Evolutionary conservation across 306 rosid genomes (phyloP).

Genomic region (Leucaena leucocephala): DNA sequence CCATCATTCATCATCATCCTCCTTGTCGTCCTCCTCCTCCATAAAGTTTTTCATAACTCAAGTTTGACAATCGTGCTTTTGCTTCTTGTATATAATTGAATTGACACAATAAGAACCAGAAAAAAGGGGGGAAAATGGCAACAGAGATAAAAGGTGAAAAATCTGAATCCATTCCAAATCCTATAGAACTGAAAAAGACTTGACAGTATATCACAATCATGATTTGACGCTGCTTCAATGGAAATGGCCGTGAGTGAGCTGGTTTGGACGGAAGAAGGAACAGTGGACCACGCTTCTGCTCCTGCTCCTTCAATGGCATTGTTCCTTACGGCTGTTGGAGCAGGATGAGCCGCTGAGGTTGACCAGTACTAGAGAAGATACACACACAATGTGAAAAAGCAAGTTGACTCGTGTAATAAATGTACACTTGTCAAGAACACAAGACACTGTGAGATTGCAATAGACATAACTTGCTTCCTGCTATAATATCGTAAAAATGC

Average conservation of each 20-base stretch:
- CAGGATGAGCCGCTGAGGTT: constrained; percentile 99
- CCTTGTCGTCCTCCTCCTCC: constrained; percentile 36
- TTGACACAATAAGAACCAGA: constrained; percentile 49
- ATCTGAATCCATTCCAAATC: constrained; percentile 59
- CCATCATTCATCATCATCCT: constrained; percentile 49
- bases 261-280: constrained; percentile 35
- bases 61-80: constrained; percentile 67
- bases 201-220: constrained; percentile 52
- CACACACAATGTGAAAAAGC: constrained; percentile 46
- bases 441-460: constrained; percentile 27
- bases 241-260: constrained; percentile 38
- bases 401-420: constrained; percentile 73
- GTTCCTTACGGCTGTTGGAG: constrained; percentile 60
- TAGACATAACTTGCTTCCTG: constrained; percentile 41
- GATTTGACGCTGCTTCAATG: constrained; percentile 49
- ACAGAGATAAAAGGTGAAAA: constrained; percentile 15
- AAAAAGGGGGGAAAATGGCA: not conserved
- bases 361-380: constrained; percentile 43
- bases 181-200: constrained; percentile 61
- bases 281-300: constrained; percentile 85
- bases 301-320: constrained; percentile 73
- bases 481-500: constrained; percentile 45
- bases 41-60: constrained; percentile 57
- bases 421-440: constrained; percentile 85
- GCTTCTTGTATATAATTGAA: constrained; percentile 51